Evolutionary conservation across 179 eudicot species (phyloP).

Genomic region (Spergularia azorica): DNA sequence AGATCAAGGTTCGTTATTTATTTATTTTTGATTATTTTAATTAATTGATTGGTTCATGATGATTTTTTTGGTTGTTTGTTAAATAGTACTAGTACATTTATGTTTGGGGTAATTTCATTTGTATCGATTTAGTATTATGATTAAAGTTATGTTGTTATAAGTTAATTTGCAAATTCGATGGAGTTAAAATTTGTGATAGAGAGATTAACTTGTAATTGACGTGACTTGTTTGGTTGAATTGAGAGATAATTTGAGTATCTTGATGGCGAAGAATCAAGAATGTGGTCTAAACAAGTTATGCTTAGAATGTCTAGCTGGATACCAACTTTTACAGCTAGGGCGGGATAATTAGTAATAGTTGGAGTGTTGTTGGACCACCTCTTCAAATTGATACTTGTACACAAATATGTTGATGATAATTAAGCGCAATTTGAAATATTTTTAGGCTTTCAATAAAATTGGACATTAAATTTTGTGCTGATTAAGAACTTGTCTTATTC

Average conservation of each 20-base stretch:
- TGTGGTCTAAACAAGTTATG: neutral
- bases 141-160: too few species aligned
- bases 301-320: constrained; percentile 18
- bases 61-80: neutral
- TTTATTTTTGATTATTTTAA: neutral
- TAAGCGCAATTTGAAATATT: constrained; percentile 2
- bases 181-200: neutral
- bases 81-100: neutral
- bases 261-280: neutral
- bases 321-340: constrained; percentile 17
- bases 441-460: too few species aligned
- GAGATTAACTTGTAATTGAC: neutral
- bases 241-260: neutral
- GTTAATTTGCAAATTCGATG: neutral
- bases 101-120: too few species aligned
- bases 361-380: constrained; percentile 23
- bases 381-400: constrained; percentile 7
- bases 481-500: constrained; percentile 21
- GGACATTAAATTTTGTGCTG: neutral
- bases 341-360: constrained; percentile 9
- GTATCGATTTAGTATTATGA: too few species aligned
- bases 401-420: neutral
- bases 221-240: constrained; percentile 1
- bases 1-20: constrained; percentile 54
- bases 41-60: neutral